Evolutionary conservation across 78 protist species (phyloP).

Genomic region (Protostelium mycophagum): DNA sequence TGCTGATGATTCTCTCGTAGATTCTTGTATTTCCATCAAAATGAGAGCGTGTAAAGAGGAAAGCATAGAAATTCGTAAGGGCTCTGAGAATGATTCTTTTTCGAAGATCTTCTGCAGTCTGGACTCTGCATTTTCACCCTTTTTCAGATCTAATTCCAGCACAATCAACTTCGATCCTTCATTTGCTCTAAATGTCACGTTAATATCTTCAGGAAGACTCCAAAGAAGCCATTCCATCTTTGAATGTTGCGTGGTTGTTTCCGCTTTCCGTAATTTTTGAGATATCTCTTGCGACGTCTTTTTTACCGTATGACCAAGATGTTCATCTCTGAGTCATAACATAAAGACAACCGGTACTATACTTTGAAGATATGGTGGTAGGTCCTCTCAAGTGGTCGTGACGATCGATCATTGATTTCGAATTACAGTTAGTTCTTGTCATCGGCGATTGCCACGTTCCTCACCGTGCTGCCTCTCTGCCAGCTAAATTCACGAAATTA

Average conservation of each 20-base stretch:
- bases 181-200: neutral
- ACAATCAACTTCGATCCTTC: neutral
- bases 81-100: neutral
- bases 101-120: neutral
- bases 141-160: neutral
- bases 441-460: slow-evolving; percentile 99
- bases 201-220: neutral
- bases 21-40: neutral
- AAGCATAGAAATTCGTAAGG: neutral
- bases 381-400: neutral
- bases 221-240: neutral
- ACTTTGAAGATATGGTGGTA: neutral
- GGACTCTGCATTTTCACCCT: neutral
- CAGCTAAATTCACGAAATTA: slow-evolving; percentile 81
- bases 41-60: neutral
- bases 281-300: too few species aligned
- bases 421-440: slow-evolving; percentile 84
- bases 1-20: neutral
- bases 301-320: too few species aligned
- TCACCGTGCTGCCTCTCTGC: slow-evolving; percentile 85
- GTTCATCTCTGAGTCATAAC: neutral
- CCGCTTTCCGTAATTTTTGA: too few species aligned
- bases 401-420: neutral
- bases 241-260: too few species aligned
- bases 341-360: neutral